These are phyloP conservation scores for Trichophyton schoenleinii DNA, from an alignment of 2,329 filamentous ascomycete species.

Conservation along the genomic window DNA sequence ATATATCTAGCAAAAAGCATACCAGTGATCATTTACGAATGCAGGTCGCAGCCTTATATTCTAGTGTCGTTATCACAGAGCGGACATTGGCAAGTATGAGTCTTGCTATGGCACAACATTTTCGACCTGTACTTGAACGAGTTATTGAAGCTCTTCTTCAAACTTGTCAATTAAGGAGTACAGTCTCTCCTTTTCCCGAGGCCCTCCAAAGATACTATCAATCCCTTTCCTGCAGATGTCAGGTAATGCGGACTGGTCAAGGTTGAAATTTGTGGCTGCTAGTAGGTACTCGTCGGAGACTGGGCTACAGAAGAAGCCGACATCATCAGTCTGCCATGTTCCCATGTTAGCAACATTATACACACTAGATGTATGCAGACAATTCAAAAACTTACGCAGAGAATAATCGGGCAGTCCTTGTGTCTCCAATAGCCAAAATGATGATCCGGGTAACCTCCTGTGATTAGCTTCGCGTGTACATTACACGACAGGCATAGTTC, in stretches of 20 bases:
- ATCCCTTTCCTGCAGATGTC: slow-evolving; percentile 49
- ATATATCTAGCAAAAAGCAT: background rate
- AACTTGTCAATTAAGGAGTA: slow-evolving; percentile 17
- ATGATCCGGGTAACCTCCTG: slow-evolving; percentile 52
- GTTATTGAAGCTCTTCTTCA: slow-evolving; percentile 6
- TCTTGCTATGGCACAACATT: too few relatives aligned
- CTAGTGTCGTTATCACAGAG: too few relatives aligned
- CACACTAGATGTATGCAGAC: background rate
- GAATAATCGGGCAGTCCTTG: slow-evolving; percentile 47
- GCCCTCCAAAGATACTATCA: slow-evolving; percentile 53
- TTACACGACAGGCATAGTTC: slow-evolving; percentile 75
- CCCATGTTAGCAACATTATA: background rate
- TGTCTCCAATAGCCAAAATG: slow-evolving; percentile 65
- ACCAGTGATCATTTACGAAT: too few relatives aligned
- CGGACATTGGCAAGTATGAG: background rate
- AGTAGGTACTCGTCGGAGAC: slow-evolving; percentile 67
- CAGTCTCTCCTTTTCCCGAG: slow-evolving; percentile 42
- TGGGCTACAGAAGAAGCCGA: slow-evolving; percentile 65
- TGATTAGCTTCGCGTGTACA: slow-evolving; percentile 60
- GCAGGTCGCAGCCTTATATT: too few relatives aligned
- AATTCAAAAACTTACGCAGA: slow-evolving; percentile 48
- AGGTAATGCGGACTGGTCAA: slow-evolving; percentile 40
- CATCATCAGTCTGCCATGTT: slow-evolving; percentile 58
- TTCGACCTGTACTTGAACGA: too few relatives aligned
- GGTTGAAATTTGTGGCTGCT: slow-evolving; percentile 55